Evolutionary conservation across 805 yeast species (phyloP), one percentile per base, ranked within the genome.

Genomic region (Yarrowia sp.): DNA sequence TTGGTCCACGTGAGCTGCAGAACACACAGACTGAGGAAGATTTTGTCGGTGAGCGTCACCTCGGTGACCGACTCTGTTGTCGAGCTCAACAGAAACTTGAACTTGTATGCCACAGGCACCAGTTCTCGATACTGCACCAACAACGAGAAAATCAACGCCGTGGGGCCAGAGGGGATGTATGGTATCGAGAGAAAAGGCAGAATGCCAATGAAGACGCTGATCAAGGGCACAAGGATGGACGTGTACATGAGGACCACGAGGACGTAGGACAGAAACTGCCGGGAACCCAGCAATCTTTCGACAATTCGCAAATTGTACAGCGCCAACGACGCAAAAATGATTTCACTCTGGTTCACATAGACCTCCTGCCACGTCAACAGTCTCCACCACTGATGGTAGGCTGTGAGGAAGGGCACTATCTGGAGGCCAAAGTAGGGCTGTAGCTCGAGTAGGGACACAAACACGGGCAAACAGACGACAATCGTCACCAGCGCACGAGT

Each of bases 61-160:
- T 68, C 70, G 9, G 71, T 36, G 9, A 67, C 55, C 12, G 67
- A 67, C 40, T 69, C 67, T 8, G 69, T 67, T 9, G 73, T 72
- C 49, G 72, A 67, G 40, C 40, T 33, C 50, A 58, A 15, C 50
- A 58, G 50, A 69, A 72, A 65, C 61, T 79, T 79, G 72, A 80
- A 79, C 68, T 74, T 74, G 73, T 81, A 81, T 44, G 78, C 77
- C 3, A 77, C 75, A 3, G 83, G 83, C n/a, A 81, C 76, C 68
- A 76, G 71, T 36, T 75, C 76, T 60, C 76, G 74, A 68, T 79
- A 80, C 42, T 77, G 76, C 12, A 76, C 79, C 43, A 80, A 68
- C 13, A 80, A 66, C 2, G 79, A 78, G 69, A 79, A 78, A 5
- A 80, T 33, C 2, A 79, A 61, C 2, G 75, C 73, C 2, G 77